Conservation (phyloP, 192 early-diverging fungal genomes). For the Coemansia sp. region DNA sequence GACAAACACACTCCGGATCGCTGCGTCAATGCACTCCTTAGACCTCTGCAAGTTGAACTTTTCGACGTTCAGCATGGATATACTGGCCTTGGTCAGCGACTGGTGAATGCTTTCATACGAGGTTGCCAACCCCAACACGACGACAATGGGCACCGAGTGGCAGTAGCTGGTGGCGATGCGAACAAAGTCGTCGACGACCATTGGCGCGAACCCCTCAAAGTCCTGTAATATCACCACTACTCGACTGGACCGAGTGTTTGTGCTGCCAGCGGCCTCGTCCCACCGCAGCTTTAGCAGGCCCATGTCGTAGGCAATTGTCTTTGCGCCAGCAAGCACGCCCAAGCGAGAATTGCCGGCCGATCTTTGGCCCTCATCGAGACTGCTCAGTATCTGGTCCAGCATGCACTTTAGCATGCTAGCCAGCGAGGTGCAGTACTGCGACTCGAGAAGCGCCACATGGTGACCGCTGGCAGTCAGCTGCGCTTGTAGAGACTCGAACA, state of each 20-base stretch:
- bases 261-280: constrained; percentile 5
- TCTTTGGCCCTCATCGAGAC: neutral
- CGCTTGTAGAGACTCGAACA: constrained; percentile 69
- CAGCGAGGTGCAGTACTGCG: constrained; percentile 69
- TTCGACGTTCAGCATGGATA: constrained; percentile 75
- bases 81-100: constrained; percentile 71
- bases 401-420: constrained; percentile 65
- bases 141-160: constrained; percentile 71
- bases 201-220: constrained; percentile 81
- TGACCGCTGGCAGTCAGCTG: constrained; percentile 37
- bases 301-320: constrained; percentile 69
- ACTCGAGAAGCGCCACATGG: constrained; percentile 69
- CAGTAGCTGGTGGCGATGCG: constrained; percentile 69
- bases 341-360: constrained; percentile 28
- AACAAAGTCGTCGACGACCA: constrained; percentile 76
- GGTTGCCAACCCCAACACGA: constrained; percentile 88
- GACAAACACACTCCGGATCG: constrained; percentile 67
- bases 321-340: constrained; percentile 21
- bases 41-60: constrained; percentile 82
- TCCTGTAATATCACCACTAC: constrained; percentile 84
- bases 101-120: constrained; percentile 83
- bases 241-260: constrained; percentile 31
- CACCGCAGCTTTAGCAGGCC: constrained; percentile 73
- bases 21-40: constrained; percentile 68
- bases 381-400: constrained; percentile 70